phyloP scores from a whole-genome alignment of 202 grass and related monocot species.

The Cymbopogon flexuosus region DNA sequence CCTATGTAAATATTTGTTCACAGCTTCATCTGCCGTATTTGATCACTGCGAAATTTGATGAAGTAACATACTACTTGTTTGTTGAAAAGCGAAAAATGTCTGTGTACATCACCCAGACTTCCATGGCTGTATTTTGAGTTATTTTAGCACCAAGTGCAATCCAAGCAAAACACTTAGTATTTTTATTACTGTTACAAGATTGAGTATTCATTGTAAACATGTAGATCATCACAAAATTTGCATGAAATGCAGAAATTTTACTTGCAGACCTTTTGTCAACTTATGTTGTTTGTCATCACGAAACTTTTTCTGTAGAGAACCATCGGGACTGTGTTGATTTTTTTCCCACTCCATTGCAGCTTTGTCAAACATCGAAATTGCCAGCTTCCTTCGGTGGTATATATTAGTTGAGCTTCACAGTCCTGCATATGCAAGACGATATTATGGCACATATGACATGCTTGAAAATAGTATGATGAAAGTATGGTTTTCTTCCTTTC shows the following conservation, averaged over 20 bases:
- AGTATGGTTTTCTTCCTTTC: conserved; percentile 37
- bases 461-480: conserved; percentile 94
- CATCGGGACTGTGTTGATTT: conserved; percentile 3
- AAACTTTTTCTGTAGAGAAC: not conserved
- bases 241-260: not conserved
- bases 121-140: not conserved
- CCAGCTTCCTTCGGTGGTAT: conserved; percentile 97
- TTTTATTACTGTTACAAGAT: conserved; percentile 7
- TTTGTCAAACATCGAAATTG: conserved; percentile 98
- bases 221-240: not conserved
- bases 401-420: conserved; percentile 85
- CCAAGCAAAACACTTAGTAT: not conserved
- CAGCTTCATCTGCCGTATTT: conserved; percentile 1
- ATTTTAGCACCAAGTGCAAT: not conserved
- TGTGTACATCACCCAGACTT: not conserved
- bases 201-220: not conserved
- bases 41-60: not conserved
- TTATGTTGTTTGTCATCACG: not conserved
- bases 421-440: conserved; percentile 73
- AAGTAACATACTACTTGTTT: not conserved
- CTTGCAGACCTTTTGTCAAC: not conserved
- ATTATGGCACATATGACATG: conserved; percentile 84
- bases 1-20: not conserved
- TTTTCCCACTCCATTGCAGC: conserved; percentile 40
- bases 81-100: not conserved